These are phyloP conservation scores for Suhomyces wounanorum DNA, from an alignment of 1,139 yeast species.

Conservation along the genomic window DNA sequence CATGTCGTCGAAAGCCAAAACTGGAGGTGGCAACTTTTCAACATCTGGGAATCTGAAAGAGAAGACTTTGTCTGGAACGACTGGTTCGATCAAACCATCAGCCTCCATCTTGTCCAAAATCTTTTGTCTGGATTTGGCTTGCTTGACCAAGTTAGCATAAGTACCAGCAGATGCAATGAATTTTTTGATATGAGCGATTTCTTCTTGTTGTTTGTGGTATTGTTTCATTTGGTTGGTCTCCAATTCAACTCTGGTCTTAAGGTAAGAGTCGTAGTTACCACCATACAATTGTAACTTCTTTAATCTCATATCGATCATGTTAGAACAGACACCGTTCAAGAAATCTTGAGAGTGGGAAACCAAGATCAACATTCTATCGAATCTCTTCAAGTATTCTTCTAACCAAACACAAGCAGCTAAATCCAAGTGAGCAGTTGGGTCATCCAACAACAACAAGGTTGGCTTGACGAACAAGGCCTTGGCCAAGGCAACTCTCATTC, in stretches of 20 bases:
- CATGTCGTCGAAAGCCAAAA: slow-evolving; percentile 92
- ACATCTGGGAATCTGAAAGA: slow-evolving; percentile 93
- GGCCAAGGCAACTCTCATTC: slow-evolving; percentile 88
- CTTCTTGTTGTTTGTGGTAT: slow-evolving; percentile 96
- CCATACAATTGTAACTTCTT: slow-evolving; percentile 74
- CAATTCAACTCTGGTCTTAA: slow-evolving; percentile 89
- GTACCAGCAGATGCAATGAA: slow-evolving; percentile 99
- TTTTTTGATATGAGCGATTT: slow-evolving; percentile 96
- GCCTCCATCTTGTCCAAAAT: slow-evolving; percentile 99
- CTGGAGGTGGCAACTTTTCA: slow-evolving; percentile 98
- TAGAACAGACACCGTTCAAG: slow-evolving; percentile 97
- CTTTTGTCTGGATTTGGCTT: slow-evolving; percentile 99
- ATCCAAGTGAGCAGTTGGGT: slow-evolving; percentile 99
- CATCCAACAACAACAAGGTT: slow-evolving; percentile 83
- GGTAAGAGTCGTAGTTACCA: slow-evolving; percentile 98
- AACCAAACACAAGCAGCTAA: slow-evolving; percentile 99
- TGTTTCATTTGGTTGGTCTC: slow-evolving; percentile 99
- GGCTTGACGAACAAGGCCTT: slow-evolving; percentile 89
- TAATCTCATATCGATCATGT: slow-evolving; percentile 96
- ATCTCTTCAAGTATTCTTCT: slow-evolving; percentile 95
- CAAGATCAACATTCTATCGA: slow-evolving; percentile 87
- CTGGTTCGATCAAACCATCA: slow-evolving; percentile 94
- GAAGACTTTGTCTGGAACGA: slow-evolving; percentile 89
- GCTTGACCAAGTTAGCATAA: slow-evolving; percentile 96
- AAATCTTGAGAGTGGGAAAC: slow-evolving; percentile 99